A percentile compares a stretch with the other conserved stretches of the same genome.
Evolutionary conservation across 768 basidiomycete species (phyloP).

Genomic region (Boletus tomentosulus): DNA sequence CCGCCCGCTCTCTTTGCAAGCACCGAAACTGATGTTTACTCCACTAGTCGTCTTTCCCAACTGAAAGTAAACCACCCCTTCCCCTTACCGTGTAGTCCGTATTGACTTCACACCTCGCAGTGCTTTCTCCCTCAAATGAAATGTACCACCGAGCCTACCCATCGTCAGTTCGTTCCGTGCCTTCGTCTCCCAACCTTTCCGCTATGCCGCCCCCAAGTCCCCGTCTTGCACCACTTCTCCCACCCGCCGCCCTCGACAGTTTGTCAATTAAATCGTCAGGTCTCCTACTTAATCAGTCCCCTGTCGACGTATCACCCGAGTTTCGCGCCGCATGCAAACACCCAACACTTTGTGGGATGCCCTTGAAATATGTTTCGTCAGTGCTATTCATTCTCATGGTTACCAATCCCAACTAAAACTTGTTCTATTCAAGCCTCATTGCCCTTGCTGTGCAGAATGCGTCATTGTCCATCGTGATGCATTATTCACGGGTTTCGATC

Average conservation of each 20-base stretch:
- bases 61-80: conserved; percentile 19
- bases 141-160: conserved; percentile 65
- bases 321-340: conserved; percentile 18
- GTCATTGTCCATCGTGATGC: conserved; percentile 94
- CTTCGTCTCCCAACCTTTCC: conserved; percentile 34
- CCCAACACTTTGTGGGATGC: conserved; percentile 65
- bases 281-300: conserved; percentile 32
- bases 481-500: conserved; percentile 91
- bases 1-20: not conserved
- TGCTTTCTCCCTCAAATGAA: conserved; percentile 38
- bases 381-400: conserved; percentile 24
- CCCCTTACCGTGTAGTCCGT: conserved; percentile 1
- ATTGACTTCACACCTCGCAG: conserved; percentile 19
- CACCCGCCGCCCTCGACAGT: conserved; percentile 42
- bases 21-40: not conserved
- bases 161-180: conserved; percentile 47
- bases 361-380: conserved; percentile 79
- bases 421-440: conserved; percentile 49
- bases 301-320: conserved; percentile 33
- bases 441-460: conserved; percentile 95
- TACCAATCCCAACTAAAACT: conserved; percentile 4
- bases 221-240: conserved; percentile 48
- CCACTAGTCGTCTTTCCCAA: not conserved
- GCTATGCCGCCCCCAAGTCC: conserved; percentile 30
- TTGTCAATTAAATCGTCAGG: conserved; percentile 38